These are phyloP conservation scores for Fusarium sulawesiense DNA, from an alignment of 2,329 filamentous ascomycete species.

Conservation along the genomic window DNA sequence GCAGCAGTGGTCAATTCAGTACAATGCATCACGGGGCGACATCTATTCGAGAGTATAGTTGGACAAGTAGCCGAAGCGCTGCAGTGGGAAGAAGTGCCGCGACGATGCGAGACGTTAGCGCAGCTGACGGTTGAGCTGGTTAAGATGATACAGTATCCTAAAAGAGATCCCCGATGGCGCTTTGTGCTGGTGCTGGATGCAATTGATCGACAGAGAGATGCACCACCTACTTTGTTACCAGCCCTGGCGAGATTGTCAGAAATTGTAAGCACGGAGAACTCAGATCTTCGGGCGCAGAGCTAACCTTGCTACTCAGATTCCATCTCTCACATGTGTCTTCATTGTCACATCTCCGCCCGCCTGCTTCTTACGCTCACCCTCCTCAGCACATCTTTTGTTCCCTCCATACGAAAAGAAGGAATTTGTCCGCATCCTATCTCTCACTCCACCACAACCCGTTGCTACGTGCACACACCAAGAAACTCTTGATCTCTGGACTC, in stretches of 20 bases:
- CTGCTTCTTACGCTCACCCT: slow-evolving; percentile 74
- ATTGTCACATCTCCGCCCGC: slow-evolving; percentile 79
- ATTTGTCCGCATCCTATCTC: slow-evolving; percentile 80
- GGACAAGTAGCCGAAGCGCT: slow-evolving; percentile 68
- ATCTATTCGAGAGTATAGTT: slow-evolving; percentile 79
- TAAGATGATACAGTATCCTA: slow-evolving; percentile 65
- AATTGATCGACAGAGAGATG: slow-evolving; percentile 85
- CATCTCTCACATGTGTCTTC: slow-evolving; percentile 79
- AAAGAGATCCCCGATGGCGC: slow-evolving; percentile 58
- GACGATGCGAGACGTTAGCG: slow-evolving; percentile 83
- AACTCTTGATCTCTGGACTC: slow-evolving; percentile 77
- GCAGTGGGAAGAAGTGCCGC: slow-evolving; percentile 60
- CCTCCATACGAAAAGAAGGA: slow-evolving; percentile 85
- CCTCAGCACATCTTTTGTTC: slow-evolving; percentile 83
- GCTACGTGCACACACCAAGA: slow-evolving; percentile 64
- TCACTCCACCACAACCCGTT: slow-evolving; percentile 57
- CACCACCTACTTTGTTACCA: slow-evolving; percentile 80
- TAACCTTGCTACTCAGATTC: slow-evolving; percentile 68
- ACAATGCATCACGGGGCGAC: slow-evolving; percentile 82
- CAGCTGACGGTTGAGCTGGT: slow-evolving; percentile 79
- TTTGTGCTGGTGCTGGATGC: slow-evolving; percentile 90
- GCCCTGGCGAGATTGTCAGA: slow-evolving; percentile 86
- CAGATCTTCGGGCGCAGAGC: slow-evolving; percentile 20
- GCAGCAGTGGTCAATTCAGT: slow-evolving; percentile 74
- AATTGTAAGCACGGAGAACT: slow-evolving; percentile 66